Evolutionary conservation across 2,329 filamentous ascomycete genomes (phyloP), one percentile per base, ranked within the genome.

Genomic region (Trichoderma polysporum): DNA sequence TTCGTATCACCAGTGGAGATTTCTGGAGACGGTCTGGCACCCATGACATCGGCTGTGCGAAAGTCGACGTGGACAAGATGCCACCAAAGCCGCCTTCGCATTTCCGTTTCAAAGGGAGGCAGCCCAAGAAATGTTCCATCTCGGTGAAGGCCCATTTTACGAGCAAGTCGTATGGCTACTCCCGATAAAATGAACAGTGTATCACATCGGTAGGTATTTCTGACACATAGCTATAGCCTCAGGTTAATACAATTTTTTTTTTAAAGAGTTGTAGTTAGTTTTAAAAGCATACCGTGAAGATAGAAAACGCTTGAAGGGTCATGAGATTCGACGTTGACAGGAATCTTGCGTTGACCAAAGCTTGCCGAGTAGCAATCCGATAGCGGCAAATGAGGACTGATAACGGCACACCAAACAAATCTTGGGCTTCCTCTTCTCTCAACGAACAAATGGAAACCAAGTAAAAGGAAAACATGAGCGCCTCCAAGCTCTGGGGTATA

Each of bases 31-130:
- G 85, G 82, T 65, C 80, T 85, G 25, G 88, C 80, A 1, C 86
- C 86, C 8, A 86, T 87, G 65, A 85, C 78, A 65, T 88, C 76
- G 41, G 85, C 86, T 61, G 84, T 84, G 69, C 85, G 84, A 49
- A 82, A 80, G 69, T 89, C 87, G 59, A 86, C 79, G 61, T 88
- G 78, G 53, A 87, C 80, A 27, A 90, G 83, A 72, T 87, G 84
- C 87, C 87, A 89, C 88, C 88, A 91, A 17, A 90, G 79, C 3
- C 88, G 81, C 45, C 88, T 80, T n/a, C 88, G 83, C 81, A 90
- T 90, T 73, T 91, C 88, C 1, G 84, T 85, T 71, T 91, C 88
- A 71, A 90, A 89, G 0, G 87, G 86, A 0, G 59, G 5, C 0
- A 63, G 49, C 9, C 59, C 59, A 9, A 63, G 59, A 10, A 41